Base-by-base conservation (phyloP, 805 yeast species). In the Lipomyces starkeyi region DNA sequence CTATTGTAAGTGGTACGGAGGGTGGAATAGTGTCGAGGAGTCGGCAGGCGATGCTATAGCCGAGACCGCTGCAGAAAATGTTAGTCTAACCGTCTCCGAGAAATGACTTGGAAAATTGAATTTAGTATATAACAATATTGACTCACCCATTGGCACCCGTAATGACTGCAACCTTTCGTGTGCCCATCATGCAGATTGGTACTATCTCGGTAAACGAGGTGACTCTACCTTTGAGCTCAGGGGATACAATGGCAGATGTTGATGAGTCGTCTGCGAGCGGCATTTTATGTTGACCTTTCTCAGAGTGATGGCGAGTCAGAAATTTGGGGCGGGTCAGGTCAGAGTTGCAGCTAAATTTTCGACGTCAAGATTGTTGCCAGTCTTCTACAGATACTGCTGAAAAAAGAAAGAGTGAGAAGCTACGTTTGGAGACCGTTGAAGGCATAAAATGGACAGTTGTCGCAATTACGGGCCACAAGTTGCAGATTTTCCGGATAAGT, bases 1-100 rank as follows among this genome's bases (percentile, higher is more conserved):
- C 87, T 9, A 95, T 81, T 0, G 97, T 93, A 59, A 95, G 75
- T 67, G 89, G 82, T 8, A 81, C 80, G 22, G 82, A 82, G 0
- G 80, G 76, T 5, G 89, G 87, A 2, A 86, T 77, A 55, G 85
- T 83, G 64, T 87, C 88, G 6, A 95, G 82, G 35, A 95, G 81
- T 61, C 98, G 83, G 76, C 89, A 87, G 9, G 96, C 97, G 29
- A 93, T 90, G 73, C 91, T 91, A 70, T 91, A 81, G 5, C 99
- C 99, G 40, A 95, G 84, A 75, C 91, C 93, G 75, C 90, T 85
- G 47, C 20, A 25, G 59, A 17, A 37, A 2, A 11, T 17, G 40
- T 58, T 37, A 62, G 37, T 5, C 29, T 32, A 9, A 61, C 13
- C 13, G 22, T 55, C n/a, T 40, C 61, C 14, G 17, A 32, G 27